phyloP scores from a whole-genome alignment of 2,329 filamentous ascomycete species.

The Penicillium sp. region DNA sequence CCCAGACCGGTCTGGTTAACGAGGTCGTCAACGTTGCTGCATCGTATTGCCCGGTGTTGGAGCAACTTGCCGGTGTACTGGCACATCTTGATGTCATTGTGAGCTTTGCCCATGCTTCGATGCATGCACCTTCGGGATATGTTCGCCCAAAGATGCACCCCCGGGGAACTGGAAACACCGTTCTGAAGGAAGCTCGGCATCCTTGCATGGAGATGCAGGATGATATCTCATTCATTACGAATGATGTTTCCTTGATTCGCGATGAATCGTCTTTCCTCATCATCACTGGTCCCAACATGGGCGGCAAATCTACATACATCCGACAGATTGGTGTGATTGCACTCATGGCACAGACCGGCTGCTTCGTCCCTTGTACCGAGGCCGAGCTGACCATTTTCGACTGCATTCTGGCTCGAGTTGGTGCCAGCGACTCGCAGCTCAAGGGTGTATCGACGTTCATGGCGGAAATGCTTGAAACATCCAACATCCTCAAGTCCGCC shows the following conservation, averaged over 20 bases:
- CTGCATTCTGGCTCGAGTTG: conserved; percentile 91
- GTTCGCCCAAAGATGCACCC: conserved; percentile 86
- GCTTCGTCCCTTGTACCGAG: conserved; percentile 87
- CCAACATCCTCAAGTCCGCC: conserved; percentile 95
- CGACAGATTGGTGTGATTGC: conserved; percentile 95
- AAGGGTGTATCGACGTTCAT: conserved; percentile 99
- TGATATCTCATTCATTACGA: conserved; percentile 97
- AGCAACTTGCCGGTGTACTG: conserved; percentile 81
- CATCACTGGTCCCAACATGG: conserved; percentile 98
- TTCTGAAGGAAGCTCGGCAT: conserved; percentile 89
- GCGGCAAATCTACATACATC: conserved; percentile 97
- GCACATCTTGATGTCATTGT: conserved; percentile 95
- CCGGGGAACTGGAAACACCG: conserved; percentile 80
- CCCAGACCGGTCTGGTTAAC: conserved; percentile 82
- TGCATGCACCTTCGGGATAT: conserved; percentile 89
- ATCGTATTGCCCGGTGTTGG: conserved; percentile 90
- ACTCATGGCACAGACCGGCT: conserved; percentile 94
- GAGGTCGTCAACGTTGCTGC: conserved; percentile 92
- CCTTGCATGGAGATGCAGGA: conserved; percentile 99
- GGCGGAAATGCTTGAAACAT: conserved; percentile 99
- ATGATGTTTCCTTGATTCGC: conserved; percentile 80
- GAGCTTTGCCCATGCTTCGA: conserved; percentile 85
- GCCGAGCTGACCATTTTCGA: conserved; percentile 96
- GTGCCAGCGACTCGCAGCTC: conserved; percentile 91
- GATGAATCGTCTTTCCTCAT: conserved; percentile 85